Conservation (phyloP, 768 basidiomycete species). For the Psilocybe subaeruginosa region DNA sequence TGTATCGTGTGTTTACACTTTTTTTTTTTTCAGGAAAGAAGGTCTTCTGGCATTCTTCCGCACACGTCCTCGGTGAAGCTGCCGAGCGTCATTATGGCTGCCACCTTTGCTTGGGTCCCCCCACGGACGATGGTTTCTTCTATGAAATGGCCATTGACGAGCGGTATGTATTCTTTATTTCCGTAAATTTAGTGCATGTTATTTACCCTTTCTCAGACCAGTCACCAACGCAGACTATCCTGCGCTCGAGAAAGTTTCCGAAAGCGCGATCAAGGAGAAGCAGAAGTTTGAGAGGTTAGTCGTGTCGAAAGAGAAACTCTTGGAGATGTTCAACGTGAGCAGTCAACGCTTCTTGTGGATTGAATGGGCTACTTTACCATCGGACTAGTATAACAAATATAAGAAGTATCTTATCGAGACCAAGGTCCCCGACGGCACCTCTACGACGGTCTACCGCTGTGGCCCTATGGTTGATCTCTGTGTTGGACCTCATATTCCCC, state of each 20-base stretch:
- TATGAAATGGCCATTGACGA: constrained; percentile 97
- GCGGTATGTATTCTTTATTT: constrained; percentile 44
- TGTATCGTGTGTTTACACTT: not conserved
- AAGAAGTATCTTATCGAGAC: constrained; percentile 94
- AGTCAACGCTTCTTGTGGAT: constrained; percentile 3
- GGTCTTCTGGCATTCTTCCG: constrained; percentile 99
- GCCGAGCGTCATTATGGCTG: constrained; percentile 96
- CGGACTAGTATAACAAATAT: constrained; percentile 92
- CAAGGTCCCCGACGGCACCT: constrained; percentile 95
- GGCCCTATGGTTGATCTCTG: constrained; percentile 99
- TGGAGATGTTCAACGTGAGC: constrained; percentile 94
- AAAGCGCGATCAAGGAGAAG: constrained; percentile 91
- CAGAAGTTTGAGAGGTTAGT: constrained; percentile 96
- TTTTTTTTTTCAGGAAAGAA: constrained; percentile 67
- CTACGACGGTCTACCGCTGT: constrained; percentile 97
- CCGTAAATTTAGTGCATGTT: not conserved
- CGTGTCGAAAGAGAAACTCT: constrained; percentile 90
- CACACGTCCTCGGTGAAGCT: constrained; percentile 96
- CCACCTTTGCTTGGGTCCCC: constrained; percentile 95
- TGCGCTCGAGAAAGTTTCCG: constrained; percentile 84
- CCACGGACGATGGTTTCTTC: constrained; percentile 98
- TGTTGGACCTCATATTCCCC: constrained; percentile 95
- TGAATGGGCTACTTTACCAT: not conserved
- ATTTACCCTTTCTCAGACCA: constrained; percentile 46
- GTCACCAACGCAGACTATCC: constrained; percentile 86